Conservation (phyloP, 2,329 filamentous ascomycete species). For the Calonectria ilicicola region DNA sequence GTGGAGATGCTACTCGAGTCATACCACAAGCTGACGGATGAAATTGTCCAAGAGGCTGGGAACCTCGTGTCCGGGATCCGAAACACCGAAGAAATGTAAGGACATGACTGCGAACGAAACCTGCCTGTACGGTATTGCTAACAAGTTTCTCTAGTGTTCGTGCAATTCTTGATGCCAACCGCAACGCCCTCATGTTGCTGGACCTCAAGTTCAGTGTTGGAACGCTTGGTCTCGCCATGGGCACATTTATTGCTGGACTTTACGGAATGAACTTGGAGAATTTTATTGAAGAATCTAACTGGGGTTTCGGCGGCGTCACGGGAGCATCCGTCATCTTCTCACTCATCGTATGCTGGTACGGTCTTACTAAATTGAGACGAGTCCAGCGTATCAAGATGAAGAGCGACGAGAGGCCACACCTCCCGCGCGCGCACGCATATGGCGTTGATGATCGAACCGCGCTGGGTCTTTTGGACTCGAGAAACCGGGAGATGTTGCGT, state of each 20-base stretch:
- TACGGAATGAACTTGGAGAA: constrained; percentile 99
- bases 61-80: constrained; percentile 95
- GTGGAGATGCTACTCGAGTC: constrained; percentile 97
- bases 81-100: constrained; percentile 98
- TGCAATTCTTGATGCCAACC: constrained; percentile 97
- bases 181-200: constrained; percentile 96
- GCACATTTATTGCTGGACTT: constrained; percentile 96
- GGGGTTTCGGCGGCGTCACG: constrained; percentile 85
- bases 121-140: constrained; percentile 12
- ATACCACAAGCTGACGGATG: constrained; percentile 97
- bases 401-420: constrained; percentile 54
- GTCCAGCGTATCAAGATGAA: constrained; percentile 92
- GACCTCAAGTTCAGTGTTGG: constrained; percentile 97
- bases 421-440: constrained; percentile 56
- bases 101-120: constrained; percentile 20
- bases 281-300: constrained; percentile 93
- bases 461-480: constrained; percentile 63
- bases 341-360: constrained; percentile 83
- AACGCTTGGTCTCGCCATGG: constrained; percentile 92
- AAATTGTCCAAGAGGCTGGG: constrained; percentile 95
- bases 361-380: constrained; percentile 83
- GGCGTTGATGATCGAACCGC: constrained; percentile 51
- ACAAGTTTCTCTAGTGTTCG: constrained; percentile 74
- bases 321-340: constrained; percentile 78
- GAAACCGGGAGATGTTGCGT: constrained; percentile 66